A percentile compares a stretch with the other conserved stretches of the same genome.
Conservation (phyloP, 2,329 filamentous ascomycete genomes). For the Canariomyces notabilis region DNA sequence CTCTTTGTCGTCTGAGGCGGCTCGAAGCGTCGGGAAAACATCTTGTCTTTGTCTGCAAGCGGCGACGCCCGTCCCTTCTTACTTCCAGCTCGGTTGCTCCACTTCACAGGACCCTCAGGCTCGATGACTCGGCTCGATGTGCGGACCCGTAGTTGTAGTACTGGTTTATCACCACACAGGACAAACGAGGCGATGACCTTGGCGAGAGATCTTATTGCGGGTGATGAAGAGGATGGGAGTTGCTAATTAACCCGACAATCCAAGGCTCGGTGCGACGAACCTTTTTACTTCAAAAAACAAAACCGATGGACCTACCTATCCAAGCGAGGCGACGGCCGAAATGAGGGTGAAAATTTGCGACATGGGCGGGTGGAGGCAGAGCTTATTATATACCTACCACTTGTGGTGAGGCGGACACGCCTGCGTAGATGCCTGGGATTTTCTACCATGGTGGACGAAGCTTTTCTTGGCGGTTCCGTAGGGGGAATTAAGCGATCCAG, state of each 20-base stretch:
- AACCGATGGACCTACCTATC: constrained; percentile 15
- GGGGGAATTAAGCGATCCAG: constrained; percentile 16
- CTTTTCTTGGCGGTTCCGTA: constrained; percentile 19
- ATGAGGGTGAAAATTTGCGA: constrained; percentile 17
- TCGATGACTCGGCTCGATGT: constrained; percentile 5
- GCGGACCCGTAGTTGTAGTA: neutral
- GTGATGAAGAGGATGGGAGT: constrained; percentile 1
- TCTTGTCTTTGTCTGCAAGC: constrained; percentile 27
- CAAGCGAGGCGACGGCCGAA: constrained; percentile 13
- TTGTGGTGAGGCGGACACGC: constrained; percentile 9
- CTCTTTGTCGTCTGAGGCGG: constrained; percentile 41
- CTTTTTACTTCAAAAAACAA: neutral
- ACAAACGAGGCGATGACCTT: neutral
- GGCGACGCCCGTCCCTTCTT: neutral
- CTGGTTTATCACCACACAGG: neutral
- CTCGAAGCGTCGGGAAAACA: constrained; percentile 47
- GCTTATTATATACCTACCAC: constrained; percentile 24
- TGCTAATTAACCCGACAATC: neutral
- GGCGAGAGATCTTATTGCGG: neutral
- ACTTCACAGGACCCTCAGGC: too few species aligned
- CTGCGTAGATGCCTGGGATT: constrained; percentile 25
- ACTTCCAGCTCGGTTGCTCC: neutral
- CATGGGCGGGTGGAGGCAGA: constrained; percentile 11
- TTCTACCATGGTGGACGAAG: constrained; percentile 9
- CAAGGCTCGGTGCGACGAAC: neutral